Conservation (phyloP, 441 rosid species). For the Pelargonium cotyledonis region DNA sequence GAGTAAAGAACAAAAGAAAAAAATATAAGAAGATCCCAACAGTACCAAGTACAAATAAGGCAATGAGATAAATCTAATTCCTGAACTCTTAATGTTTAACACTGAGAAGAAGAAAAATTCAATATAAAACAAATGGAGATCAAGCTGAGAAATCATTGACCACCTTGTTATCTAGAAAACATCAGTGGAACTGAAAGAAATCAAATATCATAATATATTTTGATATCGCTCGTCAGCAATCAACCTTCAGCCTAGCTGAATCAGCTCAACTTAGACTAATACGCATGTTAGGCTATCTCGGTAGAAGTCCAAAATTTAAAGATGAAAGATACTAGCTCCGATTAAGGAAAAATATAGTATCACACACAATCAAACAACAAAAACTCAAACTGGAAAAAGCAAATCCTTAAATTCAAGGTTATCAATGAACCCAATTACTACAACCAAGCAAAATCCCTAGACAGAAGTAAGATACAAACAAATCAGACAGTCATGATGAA, state of each 20-base stretch:
- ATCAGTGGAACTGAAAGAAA: not conserved
- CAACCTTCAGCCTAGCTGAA: not conserved
- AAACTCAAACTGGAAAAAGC: not conserved
- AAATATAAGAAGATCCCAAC: not conserved
- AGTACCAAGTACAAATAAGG: not conserved
- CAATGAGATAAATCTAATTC: not conserved
- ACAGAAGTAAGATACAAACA: not conserved
- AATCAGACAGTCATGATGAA: conserved; percentile 3
- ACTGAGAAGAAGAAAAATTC: not conserved
- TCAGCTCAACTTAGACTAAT: not conserved
- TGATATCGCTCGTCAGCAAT: not conserved
- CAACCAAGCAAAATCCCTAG: conserved; percentile 20
- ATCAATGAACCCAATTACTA: conserved; percentile 19
- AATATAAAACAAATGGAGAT: not conserved
- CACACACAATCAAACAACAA: not conserved
- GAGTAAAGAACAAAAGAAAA: not conserved
- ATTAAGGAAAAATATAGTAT: not conserved
- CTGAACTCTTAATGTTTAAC: not conserved
- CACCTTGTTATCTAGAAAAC: not conserved
- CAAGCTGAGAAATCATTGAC: not conserved
- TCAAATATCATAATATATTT: not conserved
- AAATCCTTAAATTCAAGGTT: conserved; percentile 16
- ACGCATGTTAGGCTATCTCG: not conserved
- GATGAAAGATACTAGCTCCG: not conserved
- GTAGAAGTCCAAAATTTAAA: not conserved